Base-by-base conservation (phyloP, 1,284 basidiomycete species). In the Microbotryum silenes-acaulis region DNA sequence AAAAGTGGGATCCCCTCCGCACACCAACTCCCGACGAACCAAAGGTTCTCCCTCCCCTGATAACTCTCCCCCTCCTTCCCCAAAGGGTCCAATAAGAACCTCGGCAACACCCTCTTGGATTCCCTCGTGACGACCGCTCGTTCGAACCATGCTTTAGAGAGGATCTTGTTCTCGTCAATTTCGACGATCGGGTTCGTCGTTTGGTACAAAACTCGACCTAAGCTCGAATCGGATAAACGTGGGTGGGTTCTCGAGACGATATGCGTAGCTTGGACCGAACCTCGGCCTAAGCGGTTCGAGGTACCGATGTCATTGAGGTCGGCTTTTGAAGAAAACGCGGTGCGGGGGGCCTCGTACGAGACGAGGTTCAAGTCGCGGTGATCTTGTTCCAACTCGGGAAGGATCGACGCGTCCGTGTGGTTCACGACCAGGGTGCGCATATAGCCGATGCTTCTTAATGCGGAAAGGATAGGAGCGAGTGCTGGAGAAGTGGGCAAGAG, bases 101-200 rank as follows among this genome's bases (percentile, higher is more conserved):
- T 75, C 44, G 74, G 72, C 25, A 85, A 71, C 2, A 82, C 82
- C 21, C 72, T 66, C 71, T 85, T 84, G 23, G 81, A 78, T 54
- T 76, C 69, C 33, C 75, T 66, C 2, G 80, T 84, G 46, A 85
- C 72, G 31, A 85, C 78, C 23, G 81, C 85, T 58, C 87, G 80
- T 68, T 87, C 83, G 59, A 88, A 74, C 59, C 74, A 77, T 10
- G 83, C 80, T 16, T 82, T 76, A 53, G 82, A 84, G 27, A 88
- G 73, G 42, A 87, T 77, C 27, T 72, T 75, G 1, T 76, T 77
- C 23, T 77, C 73, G 48, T 73, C 73, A 20, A 84, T 81, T 2
- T 80, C 73, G 9, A 86, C 73, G 52, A 85, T 79, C 0, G 86
- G 85, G 72, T 88, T 88, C 18, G 86, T 88, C 20, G 85, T 88